These are phyloP conservation scores for Nakaseomyces nivariensis DNA, from an alignment of 1,139 yeast species.

Conservation along the genomic window DNA sequence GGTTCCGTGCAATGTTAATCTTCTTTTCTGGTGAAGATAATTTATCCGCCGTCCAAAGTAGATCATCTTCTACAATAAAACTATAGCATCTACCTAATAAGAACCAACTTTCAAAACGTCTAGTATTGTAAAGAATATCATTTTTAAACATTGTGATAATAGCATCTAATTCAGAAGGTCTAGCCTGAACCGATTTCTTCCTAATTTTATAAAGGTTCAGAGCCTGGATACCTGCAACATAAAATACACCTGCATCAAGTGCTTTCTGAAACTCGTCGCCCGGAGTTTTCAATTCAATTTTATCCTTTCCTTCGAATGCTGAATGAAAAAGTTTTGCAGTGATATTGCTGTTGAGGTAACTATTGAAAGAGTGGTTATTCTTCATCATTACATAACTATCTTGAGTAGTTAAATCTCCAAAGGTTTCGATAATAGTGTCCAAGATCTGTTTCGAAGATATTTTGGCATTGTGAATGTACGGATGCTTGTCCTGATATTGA, in stretches of 20 bases:
- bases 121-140: conserved; percentile 59
- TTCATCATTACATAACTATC: conserved; percentile 28
- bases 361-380: conserved; percentile 39
- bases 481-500: conserved; percentile 49
- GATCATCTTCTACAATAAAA: conserved; percentile 73
- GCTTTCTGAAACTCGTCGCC: conserved; percentile 30
- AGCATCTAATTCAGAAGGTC: conserved; percentile 70
- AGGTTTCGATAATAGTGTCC: conserved; percentile 61
- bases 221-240: conserved; percentile 59
- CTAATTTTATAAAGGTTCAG: conserved; percentile 56
- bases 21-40: conserved; percentile 57
- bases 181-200: conserved; percentile 66
- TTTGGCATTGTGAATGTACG: conserved; percentile 42
- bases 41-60: conserved; percentile 86
- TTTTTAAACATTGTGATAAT: conserved; percentile 55
- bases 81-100: conserved; percentile 75
- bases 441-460: conserved; percentile 64
- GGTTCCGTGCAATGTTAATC: conserved; percentile 50
- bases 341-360: conserved; percentile 44
- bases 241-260: conserved; percentile 56
- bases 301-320: conserved; percentile 47
- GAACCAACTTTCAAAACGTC: conserved; percentile 78
- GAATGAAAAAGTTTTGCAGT: conserved; percentile 43
- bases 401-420: conserved; percentile 57
- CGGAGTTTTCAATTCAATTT: conserved; percentile 34